These are phyloP conservation scores for Monosporascus cannonballus DNA, from an alignment of 2,329 filamentous ascomycete species.

Conservation along the genomic window DNA sequence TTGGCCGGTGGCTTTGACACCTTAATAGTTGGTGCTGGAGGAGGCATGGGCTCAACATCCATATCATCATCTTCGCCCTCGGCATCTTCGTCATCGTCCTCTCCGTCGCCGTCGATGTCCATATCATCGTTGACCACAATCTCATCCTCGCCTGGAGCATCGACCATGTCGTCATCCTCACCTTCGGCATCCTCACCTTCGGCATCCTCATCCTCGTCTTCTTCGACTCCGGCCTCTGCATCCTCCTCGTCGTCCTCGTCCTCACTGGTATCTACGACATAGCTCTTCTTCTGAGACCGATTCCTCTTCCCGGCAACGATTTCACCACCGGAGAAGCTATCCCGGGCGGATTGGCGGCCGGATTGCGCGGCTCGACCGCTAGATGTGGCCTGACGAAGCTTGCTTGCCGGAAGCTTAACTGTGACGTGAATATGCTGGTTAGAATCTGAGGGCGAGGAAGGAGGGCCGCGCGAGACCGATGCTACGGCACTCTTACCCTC, in stretches of 20 bases:
- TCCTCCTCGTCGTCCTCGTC: slow-evolving; percentile 36
- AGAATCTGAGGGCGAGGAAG: slow-evolving; percentile 37
- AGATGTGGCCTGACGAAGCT: slow-evolving; percentile 44
- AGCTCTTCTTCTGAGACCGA: slow-evolving; percentile 52
- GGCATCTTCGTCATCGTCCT: slow-evolving; percentile 37
- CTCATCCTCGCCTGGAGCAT: slow-evolving; percentile 30
- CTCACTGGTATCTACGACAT: slow-evolving; percentile 49
- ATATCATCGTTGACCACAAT: slow-evolving; percentile 29
- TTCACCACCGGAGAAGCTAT: slow-evolving; percentile 38
- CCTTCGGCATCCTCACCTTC: slow-evolving; percentile 38
- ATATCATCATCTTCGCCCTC: slow-evolving; percentile 48
- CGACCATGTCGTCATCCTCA: slow-evolving; percentile 31
- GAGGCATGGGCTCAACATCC: slow-evolving; percentile 28
- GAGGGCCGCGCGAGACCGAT: slow-evolving; percentile 37
- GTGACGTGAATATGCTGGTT: slow-evolving; percentile 43
- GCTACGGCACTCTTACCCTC: slow-evolving; percentile 39
- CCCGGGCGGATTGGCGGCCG: slow-evolving; percentile 24
- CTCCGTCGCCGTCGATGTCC: slow-evolving; percentile 39
- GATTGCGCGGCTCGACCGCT: slow-evolving; percentile 27
- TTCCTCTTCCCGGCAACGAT: slow-evolving; percentile 47
- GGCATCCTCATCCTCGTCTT: slow-evolving; percentile 31
- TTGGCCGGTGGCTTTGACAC: slow-evolving; percentile 40
- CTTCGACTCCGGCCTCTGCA: slow-evolving; percentile 32
- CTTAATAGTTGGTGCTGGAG: slow-evolving; percentile 39
- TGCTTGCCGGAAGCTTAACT: slow-evolving; percentile 46